Base-by-base conservation (phyloP, 2,329 filamentous ascomycete genomes). In the Fusarium verticillioides region DNA sequence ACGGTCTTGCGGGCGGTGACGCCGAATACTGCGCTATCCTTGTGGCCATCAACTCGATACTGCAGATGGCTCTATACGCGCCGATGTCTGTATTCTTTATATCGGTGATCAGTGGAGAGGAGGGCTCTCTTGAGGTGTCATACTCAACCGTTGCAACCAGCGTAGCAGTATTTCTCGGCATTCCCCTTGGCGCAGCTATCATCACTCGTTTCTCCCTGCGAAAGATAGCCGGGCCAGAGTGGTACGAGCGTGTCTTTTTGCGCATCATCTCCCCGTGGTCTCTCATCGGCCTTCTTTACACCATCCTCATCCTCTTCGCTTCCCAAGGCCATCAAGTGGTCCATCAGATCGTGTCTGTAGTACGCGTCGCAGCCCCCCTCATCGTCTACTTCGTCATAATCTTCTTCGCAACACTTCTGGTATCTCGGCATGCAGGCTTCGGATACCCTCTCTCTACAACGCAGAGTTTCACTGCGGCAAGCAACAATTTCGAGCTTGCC, bases 401-500 rank as follows among this genome's bases (percentile, higher is more conserved):
- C 63, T 97, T 97, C 84, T 89, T 90, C 53, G 76, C 85, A 5
- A 96, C 94, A 0, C 84, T 96, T 2, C 84, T 84, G 47, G 82
- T 91, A 4, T 87, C 90, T 7, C 85, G 87, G 54, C 87, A 85
- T n/a, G 82, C 92, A n/a, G 92, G 94, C 0, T 95, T 95, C 66
- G 90, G 89, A 0, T 97, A 97, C 79, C 87, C 87, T 40, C 80
- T 95, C 2, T 87, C 88, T 3, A 87, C 88, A 16, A 96, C 94
- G 4, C 94, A 97, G 82, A 95, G 93, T 78, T 96, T 97, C 77
- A 97, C 94, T 0, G 95, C 94, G 0, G 93, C 94, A 2, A 97
- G 94, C 80, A 97, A 97, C 79, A 97, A 97, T 79, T 97, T 97
- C 78, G 95, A 97, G 84, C 84, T 97, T 30, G 94, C 95, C 0